Percentiles rank a stretch among this genome's conserved stretches.
Evolutionary conservation across 176 grass and related monocot species (phyloP).

Genomic region (Saccharum officinarum): DNA sequence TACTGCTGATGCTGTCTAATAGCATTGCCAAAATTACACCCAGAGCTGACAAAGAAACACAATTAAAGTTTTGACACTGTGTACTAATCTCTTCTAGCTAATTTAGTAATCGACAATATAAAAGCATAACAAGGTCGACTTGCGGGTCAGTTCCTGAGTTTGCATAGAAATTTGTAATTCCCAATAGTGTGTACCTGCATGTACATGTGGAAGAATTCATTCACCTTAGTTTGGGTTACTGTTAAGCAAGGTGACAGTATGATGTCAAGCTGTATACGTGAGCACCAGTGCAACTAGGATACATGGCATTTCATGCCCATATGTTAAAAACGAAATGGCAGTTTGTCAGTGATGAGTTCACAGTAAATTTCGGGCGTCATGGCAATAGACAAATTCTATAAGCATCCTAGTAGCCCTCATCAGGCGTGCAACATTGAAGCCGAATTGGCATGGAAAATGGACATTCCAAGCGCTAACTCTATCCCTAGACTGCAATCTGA

Average conservation of each 20-base stretch:
- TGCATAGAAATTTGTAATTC: background rate
- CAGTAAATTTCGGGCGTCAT: background rate
- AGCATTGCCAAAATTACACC: background rate
- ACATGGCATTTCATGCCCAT: background rate
- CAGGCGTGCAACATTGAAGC: background rate
- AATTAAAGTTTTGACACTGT: background rate
- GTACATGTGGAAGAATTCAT: background rate
- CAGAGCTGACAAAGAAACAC: background rate
- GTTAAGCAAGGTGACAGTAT: background rate
- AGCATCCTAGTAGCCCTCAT: background rate
- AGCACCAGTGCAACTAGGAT: background rate
- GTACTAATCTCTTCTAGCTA: background rate
- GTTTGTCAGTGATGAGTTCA: background rate
- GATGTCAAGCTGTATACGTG: background rate
- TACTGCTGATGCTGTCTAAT: background rate
- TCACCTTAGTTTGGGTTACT: constrained; percentile 12
- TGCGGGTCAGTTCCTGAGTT: background rate
- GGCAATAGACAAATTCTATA: constrained; percentile 13
- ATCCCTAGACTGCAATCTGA: background rate
- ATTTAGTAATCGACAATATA: background rate
- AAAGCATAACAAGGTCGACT: background rate
- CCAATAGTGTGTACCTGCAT: background rate
- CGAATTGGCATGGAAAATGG: background rate
- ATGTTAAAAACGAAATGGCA: background rate
- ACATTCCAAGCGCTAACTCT: background rate